Conservation (phyloP, 2,329 filamentous ascomycete species). For the Aureobasidium subglaciale region DNA sequence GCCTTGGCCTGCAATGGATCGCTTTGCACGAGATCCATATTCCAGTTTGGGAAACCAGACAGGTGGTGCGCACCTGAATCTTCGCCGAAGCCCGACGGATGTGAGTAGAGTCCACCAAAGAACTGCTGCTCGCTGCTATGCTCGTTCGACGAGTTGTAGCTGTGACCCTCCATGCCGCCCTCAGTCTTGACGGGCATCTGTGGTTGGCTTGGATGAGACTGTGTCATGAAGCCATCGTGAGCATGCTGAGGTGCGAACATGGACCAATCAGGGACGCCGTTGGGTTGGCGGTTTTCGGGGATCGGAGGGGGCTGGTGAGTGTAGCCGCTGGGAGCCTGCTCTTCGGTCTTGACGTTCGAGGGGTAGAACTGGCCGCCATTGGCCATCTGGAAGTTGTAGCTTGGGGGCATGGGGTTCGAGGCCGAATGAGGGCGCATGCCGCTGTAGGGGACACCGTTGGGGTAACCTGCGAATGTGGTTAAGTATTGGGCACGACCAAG, state of each 20-base stretch:
- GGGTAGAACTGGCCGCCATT: slow-evolving; percentile 27
- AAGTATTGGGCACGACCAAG: slow-evolving; percentile 24
- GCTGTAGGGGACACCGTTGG: slow-evolving; percentile 27
- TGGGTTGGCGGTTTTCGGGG: slow-evolving; percentile 11
- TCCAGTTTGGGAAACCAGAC: slow-evolving; percentile 35
- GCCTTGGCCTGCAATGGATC: slow-evolving; percentile 42
- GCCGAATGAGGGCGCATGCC: slow-evolving; percentile 21
- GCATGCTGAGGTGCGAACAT: slow-evolving; percentile 36
- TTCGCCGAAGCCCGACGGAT: slow-evolving; percentile 29
- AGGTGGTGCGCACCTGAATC: slow-evolving; percentile 26
- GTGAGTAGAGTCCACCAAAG: slow-evolving; percentile 43
- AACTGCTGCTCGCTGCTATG: slow-evolving; percentile 38
- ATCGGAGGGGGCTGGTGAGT: slow-evolving; percentile 13
- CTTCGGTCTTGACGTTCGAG: slow-evolving; percentile 16
- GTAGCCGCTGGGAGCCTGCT: slow-evolving; percentile 16
- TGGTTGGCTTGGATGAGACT: slow-evolving; percentile 24
- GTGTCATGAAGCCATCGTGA: slow-evolving; percentile 38
- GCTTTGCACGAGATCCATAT: slow-evolving; percentile 27
- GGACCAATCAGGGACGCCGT: slow-evolving; percentile 37
- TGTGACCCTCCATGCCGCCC: slow-evolving; percentile 34
- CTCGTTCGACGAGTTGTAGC: slow-evolving; percentile 34
- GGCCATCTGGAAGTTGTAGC: slow-evolving; percentile 25
- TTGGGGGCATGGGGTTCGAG: slow-evolving; percentile 27
- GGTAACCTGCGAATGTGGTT: slow-evolving; percentile 21
- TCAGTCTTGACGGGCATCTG: slow-evolving; percentile 38